Base-by-base conservation (phyloP, 305 asterid species). In the Nicotiana rustica region DNA sequence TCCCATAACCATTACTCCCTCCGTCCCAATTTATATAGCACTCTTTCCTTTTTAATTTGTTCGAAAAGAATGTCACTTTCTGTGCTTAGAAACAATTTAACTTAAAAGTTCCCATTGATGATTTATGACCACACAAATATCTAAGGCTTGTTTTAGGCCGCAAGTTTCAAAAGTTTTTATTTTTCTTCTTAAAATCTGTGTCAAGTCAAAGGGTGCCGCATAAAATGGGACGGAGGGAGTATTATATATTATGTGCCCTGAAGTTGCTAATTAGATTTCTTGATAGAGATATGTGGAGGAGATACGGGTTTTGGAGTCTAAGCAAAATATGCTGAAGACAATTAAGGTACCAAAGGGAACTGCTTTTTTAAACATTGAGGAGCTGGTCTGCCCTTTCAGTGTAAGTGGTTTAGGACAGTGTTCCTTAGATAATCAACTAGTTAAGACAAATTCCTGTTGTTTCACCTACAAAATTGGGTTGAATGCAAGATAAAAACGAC, bases 381-480 rank as follows among this genome's bases (percentile, higher is more conserved):
- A 71, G 36, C 38, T 71, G 36, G 78, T 71, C 33, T 71, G 8
- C 49, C 60, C 38, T 44, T 44, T 71, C 78, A 12, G 36, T 59
- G 25, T 41, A 70, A 70, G 78, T 70, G 59, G 59, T 41, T 41
- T 70, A 41, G 78, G 78, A 70, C 59, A 19, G 35, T 44, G 60
- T 71, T 19, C 36, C 47, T 25, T 25, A 41, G 8, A 6, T 41
- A 41, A 41, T 9, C 47, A 10, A 18, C 57, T 69, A 69, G 78
- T 41, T 70, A 19, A 70, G 59, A 18, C 59, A 70, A 19, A 70
- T 70, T 70, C 78, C 59, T 70, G 78, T 70, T 19, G 59, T 70
- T 70, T 35, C 6, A 70, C 78, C 35, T 70, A 41, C 59, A 70
- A 70, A 18, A 70, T 44, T 18, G 44, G 59, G 59, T 41, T 70